phyloP scores from a whole-genome alignment of 768 basidiomycete species.

The Tulasnella sp. region DNA sequence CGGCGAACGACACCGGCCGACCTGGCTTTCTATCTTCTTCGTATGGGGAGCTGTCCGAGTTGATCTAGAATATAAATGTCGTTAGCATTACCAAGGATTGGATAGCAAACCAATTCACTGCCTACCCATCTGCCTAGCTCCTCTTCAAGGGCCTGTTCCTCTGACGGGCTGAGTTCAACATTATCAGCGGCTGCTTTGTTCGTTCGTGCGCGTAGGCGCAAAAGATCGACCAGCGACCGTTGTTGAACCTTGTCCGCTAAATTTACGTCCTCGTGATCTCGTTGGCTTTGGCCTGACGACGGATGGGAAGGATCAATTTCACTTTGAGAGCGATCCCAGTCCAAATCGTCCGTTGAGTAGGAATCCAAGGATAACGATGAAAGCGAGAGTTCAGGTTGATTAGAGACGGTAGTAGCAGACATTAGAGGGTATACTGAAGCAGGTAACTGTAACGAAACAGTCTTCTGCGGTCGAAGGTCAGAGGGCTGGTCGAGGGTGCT shows the following conservation, averaged over 20 bases:
- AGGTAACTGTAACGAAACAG: neutral
- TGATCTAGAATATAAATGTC: neutral
- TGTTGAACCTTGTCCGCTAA: neutral
- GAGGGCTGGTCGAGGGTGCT: neutral
- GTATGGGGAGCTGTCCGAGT: conserved; percentile 10
- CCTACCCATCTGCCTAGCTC: conserved; percentile 15
- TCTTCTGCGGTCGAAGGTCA: neutral
- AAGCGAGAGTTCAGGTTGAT: neutral
- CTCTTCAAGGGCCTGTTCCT: conserved; percentile 10
- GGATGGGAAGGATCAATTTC: neutral
- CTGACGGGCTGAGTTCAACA: neutral
- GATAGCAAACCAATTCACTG: neutral
- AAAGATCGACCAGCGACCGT: neutral
- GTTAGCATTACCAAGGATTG: no score
- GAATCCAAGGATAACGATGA: neutral
- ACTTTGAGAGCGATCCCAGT: neutral
- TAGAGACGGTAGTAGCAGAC: neutral
- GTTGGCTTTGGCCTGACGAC: neutral
- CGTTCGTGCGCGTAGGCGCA: neutral
- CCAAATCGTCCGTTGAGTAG: neutral
- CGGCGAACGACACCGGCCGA: neutral
- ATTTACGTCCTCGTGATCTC: neutral
- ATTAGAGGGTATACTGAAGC: neutral
- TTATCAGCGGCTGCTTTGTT: neutral
- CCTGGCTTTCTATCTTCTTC: neutral